Percentiles rank a stretch among this genome's conserved stretches.
These are phyloP conservation scores for Wickerhamomyces bovis DNA, from an alignment of 805 yeast genomes.

Conservation along the genomic window DNA sequence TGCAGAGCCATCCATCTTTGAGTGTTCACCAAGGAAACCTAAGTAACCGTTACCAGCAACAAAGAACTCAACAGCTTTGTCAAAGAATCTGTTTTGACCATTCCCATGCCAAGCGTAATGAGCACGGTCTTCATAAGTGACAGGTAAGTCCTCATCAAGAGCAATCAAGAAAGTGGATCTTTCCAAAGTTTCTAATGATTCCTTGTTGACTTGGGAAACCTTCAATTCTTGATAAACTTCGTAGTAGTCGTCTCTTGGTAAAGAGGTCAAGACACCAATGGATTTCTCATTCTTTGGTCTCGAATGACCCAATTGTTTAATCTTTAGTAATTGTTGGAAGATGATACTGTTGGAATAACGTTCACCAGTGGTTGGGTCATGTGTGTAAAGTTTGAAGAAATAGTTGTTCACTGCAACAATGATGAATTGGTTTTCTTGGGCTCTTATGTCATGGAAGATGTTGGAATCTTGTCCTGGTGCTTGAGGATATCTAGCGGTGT, in stretches of 20 bases:
- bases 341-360: conserved; percentile 42
- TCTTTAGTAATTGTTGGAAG: conserved; percentile 51
- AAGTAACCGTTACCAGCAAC: conserved; percentile 79
- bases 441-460: conserved; percentile 37
- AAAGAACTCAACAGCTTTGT: conserved; percentile 84
- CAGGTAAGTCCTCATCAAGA: conserved; percentile 67
- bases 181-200: conserved; percentile 60
- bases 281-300: conserved; percentile 24
- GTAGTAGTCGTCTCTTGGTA: conserved; percentile 82
- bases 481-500: conserved; percentile 78
- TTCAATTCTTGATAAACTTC: conserved; percentile 50
- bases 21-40: conserved; percentile 94
- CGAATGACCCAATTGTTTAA: conserved; percentile 34
- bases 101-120: conserved; percentile 93
- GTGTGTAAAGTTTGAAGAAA: conserved; percentile 72
- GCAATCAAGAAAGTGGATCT: conserved; percentile 77
- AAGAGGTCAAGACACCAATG: conserved; percentile 74
- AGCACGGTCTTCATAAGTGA: conserved; percentile 77
- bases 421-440: conserved; percentile 53
- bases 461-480: conserved; percentile 55
- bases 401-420: conserved; percentile 70
- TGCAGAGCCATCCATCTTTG: conserved; percentile 97
- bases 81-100: conserved; percentile 85
- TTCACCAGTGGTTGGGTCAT: conserved; percentile 34
- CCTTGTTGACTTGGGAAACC: conserved; percentile 54